Percentiles rank a stretch among this genome's conserved stretches.
Evolutionary conservation across 1,284 basidiomycete genomes (phyloP).

Genomic region (Ceratobasidium sp.): DNA sequence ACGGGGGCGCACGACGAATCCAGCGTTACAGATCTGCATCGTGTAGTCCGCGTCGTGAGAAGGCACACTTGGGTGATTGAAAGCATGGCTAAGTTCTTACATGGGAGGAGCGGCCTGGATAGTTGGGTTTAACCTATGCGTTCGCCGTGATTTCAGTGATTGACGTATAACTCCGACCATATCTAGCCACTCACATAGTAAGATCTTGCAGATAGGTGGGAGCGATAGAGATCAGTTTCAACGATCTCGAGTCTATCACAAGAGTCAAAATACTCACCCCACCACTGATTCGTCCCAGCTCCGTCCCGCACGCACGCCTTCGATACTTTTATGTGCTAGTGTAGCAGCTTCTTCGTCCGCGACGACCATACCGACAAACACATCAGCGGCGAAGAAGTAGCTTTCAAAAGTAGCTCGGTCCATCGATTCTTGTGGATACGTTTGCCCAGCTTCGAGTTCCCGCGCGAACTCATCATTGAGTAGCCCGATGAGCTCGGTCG

Average conservation of each 20-base stretch:
- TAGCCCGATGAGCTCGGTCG: slow-evolving; percentile 67
- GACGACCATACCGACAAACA: slow-evolving; percentile 74
- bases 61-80: background rate
- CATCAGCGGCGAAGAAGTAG: slow-evolving; percentile 81
- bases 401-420: slow-evolving; percentile 68
- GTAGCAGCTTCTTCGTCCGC: slow-evolving; percentile 49
- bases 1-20: slow-evolving; percentile 82
- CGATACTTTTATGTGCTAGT: slow-evolving; percentile 54
- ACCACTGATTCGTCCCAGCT: slow-evolving; percentile 75
- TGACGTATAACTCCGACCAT: slow-evolving; percentile 28
- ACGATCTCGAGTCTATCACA: slow-evolving; percentile 25
- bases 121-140: slow-evolving; percentile 83
- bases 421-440: slow-evolving; percentile 75
- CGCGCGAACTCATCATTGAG: slow-evolving; percentile 74
- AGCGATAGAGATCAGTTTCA: slow-evolving; percentile 7
- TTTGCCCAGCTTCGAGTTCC: slow-evolving; percentile 78
- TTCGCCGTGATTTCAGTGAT: slow-evolving; percentile 24
- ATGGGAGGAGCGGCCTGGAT: slow-evolving; percentile 92
- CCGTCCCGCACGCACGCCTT: slow-evolving; percentile 61
- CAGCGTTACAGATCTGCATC: slow-evolving; percentile 83
- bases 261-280: slow-evolving; percentile 80
- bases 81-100: slow-evolving; percentile 61
- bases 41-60: background rate
- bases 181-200: slow-evolving; percentile 73
- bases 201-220: slow-evolving; percentile 55